phyloP scores from a whole-genome alignment of 73 alveolate species.

The Paramecium sonneborni region DNA sequence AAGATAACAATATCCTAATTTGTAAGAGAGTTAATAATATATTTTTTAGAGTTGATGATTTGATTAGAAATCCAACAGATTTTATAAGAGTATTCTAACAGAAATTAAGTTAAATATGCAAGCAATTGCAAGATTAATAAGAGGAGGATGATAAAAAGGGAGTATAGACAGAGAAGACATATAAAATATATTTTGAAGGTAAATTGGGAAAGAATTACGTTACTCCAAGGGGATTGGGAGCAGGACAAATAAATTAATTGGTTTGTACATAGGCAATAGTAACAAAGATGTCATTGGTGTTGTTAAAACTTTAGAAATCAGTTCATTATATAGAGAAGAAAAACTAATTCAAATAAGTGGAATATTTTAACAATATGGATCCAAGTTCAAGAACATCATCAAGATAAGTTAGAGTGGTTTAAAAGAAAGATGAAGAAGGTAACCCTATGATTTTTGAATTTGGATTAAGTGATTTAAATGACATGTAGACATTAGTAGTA shows the following conservation, averaged over 20 bases:
- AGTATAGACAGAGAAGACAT: slow-evolving; percentile 42
- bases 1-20: background rate
- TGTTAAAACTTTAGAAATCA: slow-evolving; percentile 86
- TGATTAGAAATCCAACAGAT: slow-evolving; percentile 30
- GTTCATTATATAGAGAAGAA: slow-evolving; percentile 94
- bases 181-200: slow-evolving; percentile 89
- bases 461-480: slow-evolving; percentile 93
- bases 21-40: background rate
- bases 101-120: background rate
- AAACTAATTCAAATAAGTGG: slow-evolving; percentile 77
- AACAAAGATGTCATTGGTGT: slow-evolving; percentile 91
- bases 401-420: slow-evolving; percentile 81
- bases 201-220: slow-evolving; percentile 92
- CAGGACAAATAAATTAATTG: slow-evolving; percentile 81
- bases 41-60: slow-evolving; percentile 32
- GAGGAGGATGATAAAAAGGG: slow-evolving; percentile 54
- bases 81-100: background rate
- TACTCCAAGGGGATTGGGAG: slow-evolving; percentile 96
- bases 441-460: slow-evolving; percentile 91
- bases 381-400: slow-evolving; percentile 60
- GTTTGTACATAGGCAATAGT: slow-evolving; percentile 97
- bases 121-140: background rate
- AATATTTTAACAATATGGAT: slow-evolving; percentile 81
- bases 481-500: slow-evolving; percentile 86
- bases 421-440: slow-evolving; percentile 88